These are phyloP conservation scores for Globisporangium radiosum DNA, from an alignment of 352 stramenopile genomes.

Conservation along the genomic window DNA sequence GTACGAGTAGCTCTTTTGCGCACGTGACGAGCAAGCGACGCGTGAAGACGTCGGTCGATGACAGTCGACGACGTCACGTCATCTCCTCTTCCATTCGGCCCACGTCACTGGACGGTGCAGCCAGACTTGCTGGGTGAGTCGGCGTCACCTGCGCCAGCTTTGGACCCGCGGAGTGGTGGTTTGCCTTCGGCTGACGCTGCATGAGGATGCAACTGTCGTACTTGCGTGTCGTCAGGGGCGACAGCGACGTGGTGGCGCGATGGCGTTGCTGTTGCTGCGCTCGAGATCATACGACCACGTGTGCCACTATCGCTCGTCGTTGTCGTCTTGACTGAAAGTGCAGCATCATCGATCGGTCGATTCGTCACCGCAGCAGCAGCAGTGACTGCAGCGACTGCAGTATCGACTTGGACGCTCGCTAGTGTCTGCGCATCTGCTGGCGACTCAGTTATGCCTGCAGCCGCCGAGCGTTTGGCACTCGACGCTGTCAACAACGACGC, in stretches of 20 bases:
- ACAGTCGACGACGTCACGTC: too few relatives aligned
- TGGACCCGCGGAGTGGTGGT: neutral
- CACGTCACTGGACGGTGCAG: conserved; percentile 1
- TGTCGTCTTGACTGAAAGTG: neutral
- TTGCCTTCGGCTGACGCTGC: neutral
- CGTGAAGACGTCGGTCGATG: neutral
- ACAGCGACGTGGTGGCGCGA: neutral
- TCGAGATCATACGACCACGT: too few relatives aligned
- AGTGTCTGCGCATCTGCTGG: too few relatives aligned
- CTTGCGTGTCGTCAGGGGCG: neutral
- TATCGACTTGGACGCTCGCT: too few relatives aligned
- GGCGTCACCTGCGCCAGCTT: conserved; percentile 13
- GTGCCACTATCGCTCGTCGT: neutral
- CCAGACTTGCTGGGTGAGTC: neutral
- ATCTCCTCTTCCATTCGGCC: neutral
- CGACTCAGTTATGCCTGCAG: too few relatives aligned
- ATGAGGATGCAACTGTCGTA: neutral
- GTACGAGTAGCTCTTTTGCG: conserved; percentile 6
- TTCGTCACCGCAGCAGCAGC: too few relatives aligned
- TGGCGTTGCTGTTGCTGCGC: neutral
- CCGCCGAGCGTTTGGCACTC: too few relatives aligned
- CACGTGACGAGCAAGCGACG: neutral
- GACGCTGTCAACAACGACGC: too few relatives aligned
- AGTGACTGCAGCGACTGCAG: too few relatives aligned
- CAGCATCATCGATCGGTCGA: neutral